phyloP scores from a whole-genome alignment of 1,284 basidiomycete species.

The Ganoderma meredithae region DNA sequence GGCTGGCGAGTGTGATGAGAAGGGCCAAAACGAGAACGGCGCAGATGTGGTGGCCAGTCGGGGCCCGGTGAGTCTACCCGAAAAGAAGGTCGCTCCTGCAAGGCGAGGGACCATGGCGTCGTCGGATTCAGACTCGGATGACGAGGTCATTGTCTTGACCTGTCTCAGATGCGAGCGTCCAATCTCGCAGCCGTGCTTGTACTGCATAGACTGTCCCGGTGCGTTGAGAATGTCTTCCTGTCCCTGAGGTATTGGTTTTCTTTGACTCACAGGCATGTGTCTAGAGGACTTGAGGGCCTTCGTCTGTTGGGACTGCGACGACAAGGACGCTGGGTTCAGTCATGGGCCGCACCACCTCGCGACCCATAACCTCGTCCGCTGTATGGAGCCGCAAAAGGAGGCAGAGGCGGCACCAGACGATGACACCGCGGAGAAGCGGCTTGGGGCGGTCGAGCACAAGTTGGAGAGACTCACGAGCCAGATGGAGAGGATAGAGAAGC shows the following conservation, averaged over 20 bases:
- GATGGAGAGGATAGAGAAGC: constrained; percentile 32
- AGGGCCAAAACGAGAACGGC: neutral
- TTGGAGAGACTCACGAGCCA: constrained; percentile 20
- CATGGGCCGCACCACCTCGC: constrained; percentile 12
- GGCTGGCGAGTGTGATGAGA: neutral
- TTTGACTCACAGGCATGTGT: no score
- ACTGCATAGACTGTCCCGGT: constrained; percentile 39
- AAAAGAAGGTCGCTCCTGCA: constrained; percentile 3
- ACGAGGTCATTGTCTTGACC: constrained; percentile 9
- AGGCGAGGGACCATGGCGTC: constrained; percentile 3
- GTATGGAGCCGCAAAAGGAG: constrained; percentile 1
- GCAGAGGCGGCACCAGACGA: no score
- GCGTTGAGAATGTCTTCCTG: neutral
- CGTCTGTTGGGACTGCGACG: constrained; percentile 32
- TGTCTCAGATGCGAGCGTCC: constrained; percentile 25
- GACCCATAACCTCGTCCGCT: constrained; percentile 27
- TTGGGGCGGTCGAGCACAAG: constrained; percentile 35
- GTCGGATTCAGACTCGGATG: constrained; percentile 12
- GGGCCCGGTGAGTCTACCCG: neutral
- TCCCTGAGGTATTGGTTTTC: no score
- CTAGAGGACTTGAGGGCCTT: constrained; percentile 23
- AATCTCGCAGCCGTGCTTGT: constrained; percentile 37
- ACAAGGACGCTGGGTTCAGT: constrained; percentile 17
- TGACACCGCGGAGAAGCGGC: constrained; percentile 22
- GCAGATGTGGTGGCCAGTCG: neutral